Percentiles rank a stretch among this genome's conserved stretches.
Evolutionary conservation across 257 asterid genomes (phyloP).

Genomic region (Coffea canephora): DNA sequence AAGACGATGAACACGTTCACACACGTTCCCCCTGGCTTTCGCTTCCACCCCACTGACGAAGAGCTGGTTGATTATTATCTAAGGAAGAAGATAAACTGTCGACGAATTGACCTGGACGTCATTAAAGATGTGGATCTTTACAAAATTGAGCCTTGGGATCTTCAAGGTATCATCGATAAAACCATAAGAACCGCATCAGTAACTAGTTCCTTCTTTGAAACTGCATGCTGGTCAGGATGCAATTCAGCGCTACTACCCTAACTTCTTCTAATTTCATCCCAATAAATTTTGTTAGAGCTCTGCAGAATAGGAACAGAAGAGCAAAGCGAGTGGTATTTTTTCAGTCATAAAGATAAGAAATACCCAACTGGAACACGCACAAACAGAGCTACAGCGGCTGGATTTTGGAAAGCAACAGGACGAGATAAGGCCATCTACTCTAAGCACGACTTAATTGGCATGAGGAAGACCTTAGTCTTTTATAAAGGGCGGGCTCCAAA

Average conservation of each 20-base stretch:
- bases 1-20: slow-evolving; percentile 62
- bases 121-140: slow-evolving; percentile 89
- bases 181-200: background rate
- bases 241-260: no score
- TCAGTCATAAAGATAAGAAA: slow-evolving; percentile 94
- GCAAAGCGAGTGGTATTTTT: slow-evolving; percentile 81
- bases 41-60: slow-evolving; percentile 92
- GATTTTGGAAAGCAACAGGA: slow-evolving; percentile 97
- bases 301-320: slow-evolving; percentile 91
- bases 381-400: slow-evolving; percentile 86
- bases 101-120: slow-evolving; percentile 70
- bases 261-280: background rate
- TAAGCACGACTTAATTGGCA: slow-evolving; percentile 71
- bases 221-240: background rate
- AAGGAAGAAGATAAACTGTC: slow-evolving; percentile 58
- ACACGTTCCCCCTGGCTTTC: slow-evolving; percentile 93
- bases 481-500: slow-evolving; percentile 92
- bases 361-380: slow-evolving; percentile 93
- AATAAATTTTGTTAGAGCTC: slow-evolving; percentile 41
- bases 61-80: slow-evolving; percentile 91
- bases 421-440: slow-evolving; percentile 87
- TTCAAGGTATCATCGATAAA: slow-evolving; percentile 52
- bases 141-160: slow-evolving; percentile 97
- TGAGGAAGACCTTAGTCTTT: slow-evolving; percentile 87
- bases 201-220: background rate